A percentile compares a stretch with the other conserved stretches of the same genome.
Conservation (phyloP, 2,329 filamentous ascomycete genomes). For the Arthroderma sp. region DNA sequence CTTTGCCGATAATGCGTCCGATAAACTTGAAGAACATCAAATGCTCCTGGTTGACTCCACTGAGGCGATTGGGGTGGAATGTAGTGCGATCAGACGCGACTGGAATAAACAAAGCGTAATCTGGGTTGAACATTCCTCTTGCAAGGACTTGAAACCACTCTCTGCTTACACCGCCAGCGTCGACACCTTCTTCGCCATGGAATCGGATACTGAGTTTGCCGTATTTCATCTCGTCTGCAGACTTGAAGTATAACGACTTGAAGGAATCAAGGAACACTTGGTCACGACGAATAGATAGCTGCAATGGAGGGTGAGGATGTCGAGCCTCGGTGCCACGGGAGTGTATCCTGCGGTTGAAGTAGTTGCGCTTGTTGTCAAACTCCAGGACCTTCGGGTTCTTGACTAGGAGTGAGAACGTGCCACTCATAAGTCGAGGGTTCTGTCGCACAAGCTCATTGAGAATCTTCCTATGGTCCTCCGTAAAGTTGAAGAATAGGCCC, state of each 20-base stretch:
- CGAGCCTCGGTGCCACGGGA: constrained; percentile 57
- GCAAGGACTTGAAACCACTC: constrained; percentile 99
- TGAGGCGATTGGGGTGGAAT: constrained; percentile 94
- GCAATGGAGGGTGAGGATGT: constrained; percentile 62
- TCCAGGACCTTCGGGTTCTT: constrained; percentile 98
- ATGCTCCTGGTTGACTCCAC: constrained; percentile 89
- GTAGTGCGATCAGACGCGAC: constrained; percentile 96
- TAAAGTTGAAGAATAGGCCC: constrained; percentile 90
- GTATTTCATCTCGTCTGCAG: constrained; percentile 94
- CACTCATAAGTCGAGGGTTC: constrained; percentile 97
- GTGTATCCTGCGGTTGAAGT: constrained; percentile 91
- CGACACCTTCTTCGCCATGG: constrained; percentile 92
- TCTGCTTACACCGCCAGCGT: constrained; percentile 90
- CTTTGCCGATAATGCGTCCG: constrained; percentile 94
- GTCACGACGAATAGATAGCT: constrained; percentile 80
- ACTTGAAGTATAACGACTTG: constrained; percentile 96
- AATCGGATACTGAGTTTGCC: constrained; percentile 97
- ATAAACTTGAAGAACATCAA: constrained; percentile 99
- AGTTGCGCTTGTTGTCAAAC: constrained; percentile 99
- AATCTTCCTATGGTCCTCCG: constrained; percentile 93
- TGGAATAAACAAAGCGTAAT: constrained; percentile 91
- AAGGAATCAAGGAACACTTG: constrained; percentile 98
- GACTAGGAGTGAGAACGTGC: constrained; percentile 86
- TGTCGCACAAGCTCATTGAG: constrained; percentile 95
- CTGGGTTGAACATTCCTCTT: constrained; percentile 96